Percentiles rank a stretch among this genome's conserved stretches.
Conservation (phyloP, 2,329 filamentous ascomycete genomes). For the Botryotinia narcissicola region DNA sequence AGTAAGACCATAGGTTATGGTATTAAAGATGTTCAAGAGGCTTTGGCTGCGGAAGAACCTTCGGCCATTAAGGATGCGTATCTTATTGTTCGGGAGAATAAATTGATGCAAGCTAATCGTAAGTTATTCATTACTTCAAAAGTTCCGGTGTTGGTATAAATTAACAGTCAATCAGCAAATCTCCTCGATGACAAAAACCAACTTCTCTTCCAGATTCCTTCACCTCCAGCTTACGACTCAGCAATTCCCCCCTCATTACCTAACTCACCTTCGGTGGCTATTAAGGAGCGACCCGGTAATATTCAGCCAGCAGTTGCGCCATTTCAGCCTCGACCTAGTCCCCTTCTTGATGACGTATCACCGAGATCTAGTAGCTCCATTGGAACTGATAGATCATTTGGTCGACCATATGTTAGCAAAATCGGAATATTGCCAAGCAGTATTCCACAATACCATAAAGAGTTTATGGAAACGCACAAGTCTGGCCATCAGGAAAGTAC, state of each 20-base stretch:
- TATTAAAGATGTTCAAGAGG: slow-evolving; percentile 91
- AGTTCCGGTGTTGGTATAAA: background rate
- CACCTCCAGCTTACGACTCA: slow-evolving; percentile 50
- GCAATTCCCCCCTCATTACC: slow-evolving; percentile 13
- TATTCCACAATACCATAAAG: slow-evolving; percentile 84
- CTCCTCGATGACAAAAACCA: slow-evolving; percentile 38
- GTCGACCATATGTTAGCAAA: slow-evolving; percentile 60
- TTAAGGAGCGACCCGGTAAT: slow-evolving; percentile 18
- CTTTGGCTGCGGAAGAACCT: slow-evolving; percentile 84
- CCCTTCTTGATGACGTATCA: slow-evolving; percentile 35
- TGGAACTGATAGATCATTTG: slow-evolving; percentile 35
- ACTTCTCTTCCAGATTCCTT: slow-evolving; percentile 53
- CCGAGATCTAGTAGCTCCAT: slow-evolving; percentile 37
- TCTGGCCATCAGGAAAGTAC: slow-evolving; percentile 47
- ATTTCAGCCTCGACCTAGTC: slow-evolving; percentile 27
- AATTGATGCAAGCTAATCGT: slow-evolving; percentile 94
- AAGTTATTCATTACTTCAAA: slow-evolving; percentile 45
- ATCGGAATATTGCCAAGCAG: slow-evolving; percentile 91
- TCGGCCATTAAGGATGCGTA: slow-evolving; percentile 99
- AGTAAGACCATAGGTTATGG: slow-evolving; percentile 98
- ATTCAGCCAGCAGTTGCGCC: slow-evolving; percentile 11
- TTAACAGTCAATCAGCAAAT: slow-evolving; percentile 34
- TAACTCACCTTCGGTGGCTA: background rate
- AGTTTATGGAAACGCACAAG: slow-evolving; percentile 75
- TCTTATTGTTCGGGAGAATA: slow-evolving; percentile 95